These are phyloP conservation scores for Penicillium daleae DNA, from an alignment of 495 filamentous ascomycete genomes.

Conservation along the genomic window DNA sequence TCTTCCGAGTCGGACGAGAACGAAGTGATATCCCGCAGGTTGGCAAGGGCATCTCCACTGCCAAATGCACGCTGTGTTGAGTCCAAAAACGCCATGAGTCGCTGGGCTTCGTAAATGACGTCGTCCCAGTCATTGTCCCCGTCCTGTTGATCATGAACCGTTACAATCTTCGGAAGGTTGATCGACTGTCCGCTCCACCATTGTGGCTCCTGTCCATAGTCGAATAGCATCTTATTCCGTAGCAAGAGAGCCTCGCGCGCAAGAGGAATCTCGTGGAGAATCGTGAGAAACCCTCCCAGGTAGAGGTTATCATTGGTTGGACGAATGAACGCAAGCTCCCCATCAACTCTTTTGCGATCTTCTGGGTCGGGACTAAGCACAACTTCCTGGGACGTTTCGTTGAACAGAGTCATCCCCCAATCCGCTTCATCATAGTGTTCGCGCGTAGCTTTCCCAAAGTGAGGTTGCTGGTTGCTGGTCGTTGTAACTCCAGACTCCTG, in stretches of 20 bases:
- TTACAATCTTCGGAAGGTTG: conserved; percentile 59
- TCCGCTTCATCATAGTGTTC: conserved; percentile 68
- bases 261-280: conserved; percentile 82
- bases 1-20: conserved; percentile 39
- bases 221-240: conserved; percentile 49
- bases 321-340: conserved; percentile 72
- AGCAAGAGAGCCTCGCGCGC: conserved; percentile 74
- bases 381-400: conserved; percentile 59
- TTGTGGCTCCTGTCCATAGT: conserved; percentile 71
- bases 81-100: conserved; percentile 87
- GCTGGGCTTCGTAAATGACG: conserved; percentile 60
- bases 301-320: conserved; percentile 61
- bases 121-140: conserved; percentile 49
- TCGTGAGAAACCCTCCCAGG: conserved; percentile 72
- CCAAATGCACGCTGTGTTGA: conserved; percentile 80
- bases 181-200: conserved; percentile 86
- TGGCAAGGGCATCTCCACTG: conserved; percentile 63
- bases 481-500: conserved; percentile 65
- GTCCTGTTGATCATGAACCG: conserved; percentile 45
- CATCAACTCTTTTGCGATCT: conserved; percentile 60
- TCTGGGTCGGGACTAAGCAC: conserved; percentile 62
- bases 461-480: conserved; percentile 36
- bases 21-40: conserved; percentile 44
- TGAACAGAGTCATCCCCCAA: conserved; percentile 76
- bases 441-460: conserved; percentile 76